phyloP scores from a whole-genome alignment of 2,329 filamentous ascomycete genomes.

The Plenodomus lindquistii region DNA sequence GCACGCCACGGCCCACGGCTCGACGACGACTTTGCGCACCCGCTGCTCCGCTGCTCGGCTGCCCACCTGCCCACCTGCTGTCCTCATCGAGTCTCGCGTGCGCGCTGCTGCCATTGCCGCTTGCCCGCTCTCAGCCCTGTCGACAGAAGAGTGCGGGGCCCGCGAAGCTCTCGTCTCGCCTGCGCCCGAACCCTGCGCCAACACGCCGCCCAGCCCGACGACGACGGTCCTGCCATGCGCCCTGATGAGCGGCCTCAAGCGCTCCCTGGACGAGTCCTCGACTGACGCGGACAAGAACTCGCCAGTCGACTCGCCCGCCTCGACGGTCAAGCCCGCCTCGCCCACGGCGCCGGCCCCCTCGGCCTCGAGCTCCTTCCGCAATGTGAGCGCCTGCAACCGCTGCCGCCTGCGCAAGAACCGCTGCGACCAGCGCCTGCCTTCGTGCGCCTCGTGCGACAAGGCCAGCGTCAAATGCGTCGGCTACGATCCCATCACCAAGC shows the following conservation, averaged over 20 bases:
- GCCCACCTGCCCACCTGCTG: not conserved
- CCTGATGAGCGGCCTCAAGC: constrained; percentile 46
- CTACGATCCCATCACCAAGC: constrained; percentile 95
- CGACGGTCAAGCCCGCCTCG: constrained; percentile 35
- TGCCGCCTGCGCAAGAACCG: constrained; percentile 91
- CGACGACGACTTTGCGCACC: not conserved
- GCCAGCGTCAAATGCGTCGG: constrained; percentile 90
- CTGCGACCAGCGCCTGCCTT: constrained; percentile 90
- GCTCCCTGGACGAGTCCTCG: constrained; percentile 43
- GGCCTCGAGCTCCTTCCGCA: constrained; percentile 46
- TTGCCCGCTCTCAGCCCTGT: constrained; percentile 8
- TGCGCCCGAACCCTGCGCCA: constrained; percentile 2
- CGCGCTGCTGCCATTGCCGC: constrained; percentile 1
- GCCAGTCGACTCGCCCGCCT: constrained; percentile 27
- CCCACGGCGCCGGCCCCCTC: constrained; percentile 27
- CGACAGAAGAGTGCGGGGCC: constrained; percentile 14
- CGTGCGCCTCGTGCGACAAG: constrained; percentile 90
- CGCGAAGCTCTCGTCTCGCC: not conserved
- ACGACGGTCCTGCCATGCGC: constrained; percentile 38
- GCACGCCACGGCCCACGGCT: constrained; percentile 9
- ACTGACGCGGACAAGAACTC: constrained; percentile 38
- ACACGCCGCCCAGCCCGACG: constrained; percentile 10
- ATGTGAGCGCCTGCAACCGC: constrained; percentile 85
- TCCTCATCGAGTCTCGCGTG: not conserved
- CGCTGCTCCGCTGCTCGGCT: too few relatives aligned